Evolutionary conservation across 148 eudicot genomes (phyloP).

Genomic region (Rhododendron henanense): DNA sequence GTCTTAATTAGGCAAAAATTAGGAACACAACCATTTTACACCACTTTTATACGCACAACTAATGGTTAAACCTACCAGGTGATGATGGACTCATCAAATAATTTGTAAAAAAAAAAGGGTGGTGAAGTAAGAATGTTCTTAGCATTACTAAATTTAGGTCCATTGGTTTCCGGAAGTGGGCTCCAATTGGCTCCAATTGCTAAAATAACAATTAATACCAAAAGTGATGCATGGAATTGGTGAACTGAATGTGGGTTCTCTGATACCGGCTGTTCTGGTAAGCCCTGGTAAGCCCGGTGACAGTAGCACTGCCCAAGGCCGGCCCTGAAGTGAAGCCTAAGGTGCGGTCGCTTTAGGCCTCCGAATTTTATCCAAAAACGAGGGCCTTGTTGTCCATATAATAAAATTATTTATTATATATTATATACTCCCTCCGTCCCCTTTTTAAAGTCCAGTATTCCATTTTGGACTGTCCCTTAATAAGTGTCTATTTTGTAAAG

Average conservation of each 20-base stretch:
- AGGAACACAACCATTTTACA: not conserved
- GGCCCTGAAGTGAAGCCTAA: too few relatives aligned
- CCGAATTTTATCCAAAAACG: too few relatives aligned
- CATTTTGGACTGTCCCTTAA: too few relatives aligned
- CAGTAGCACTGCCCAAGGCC: not conserved
- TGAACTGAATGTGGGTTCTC: not conserved
- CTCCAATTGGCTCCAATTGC: not conserved
- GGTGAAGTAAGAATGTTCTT: not conserved
- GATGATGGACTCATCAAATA: not conserved
- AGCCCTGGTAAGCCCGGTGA: constrained; percentile 9
- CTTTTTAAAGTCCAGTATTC: too few relatives aligned
- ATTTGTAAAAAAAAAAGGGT: not conserved
- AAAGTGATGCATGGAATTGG: not conserved
- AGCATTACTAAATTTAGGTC: not conserved
- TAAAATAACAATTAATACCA: not conserved
- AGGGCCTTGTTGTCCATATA: too few relatives aligned
- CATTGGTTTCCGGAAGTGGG: not conserved
- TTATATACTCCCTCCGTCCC: too few relatives aligned
- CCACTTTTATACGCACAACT: not conserved
- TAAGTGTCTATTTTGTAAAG: too few relatives aligned
- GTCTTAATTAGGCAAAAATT: not conserved
- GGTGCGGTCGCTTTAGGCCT: too few relatives aligned
- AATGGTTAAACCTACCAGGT: not conserved
- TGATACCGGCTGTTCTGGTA: constrained; percentile 13
- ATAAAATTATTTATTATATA: too few relatives aligned